phyloP scores from a whole-genome alignment of 495 filamentous ascomycete genomes.

The Daldinia bambusicola region DNA sequence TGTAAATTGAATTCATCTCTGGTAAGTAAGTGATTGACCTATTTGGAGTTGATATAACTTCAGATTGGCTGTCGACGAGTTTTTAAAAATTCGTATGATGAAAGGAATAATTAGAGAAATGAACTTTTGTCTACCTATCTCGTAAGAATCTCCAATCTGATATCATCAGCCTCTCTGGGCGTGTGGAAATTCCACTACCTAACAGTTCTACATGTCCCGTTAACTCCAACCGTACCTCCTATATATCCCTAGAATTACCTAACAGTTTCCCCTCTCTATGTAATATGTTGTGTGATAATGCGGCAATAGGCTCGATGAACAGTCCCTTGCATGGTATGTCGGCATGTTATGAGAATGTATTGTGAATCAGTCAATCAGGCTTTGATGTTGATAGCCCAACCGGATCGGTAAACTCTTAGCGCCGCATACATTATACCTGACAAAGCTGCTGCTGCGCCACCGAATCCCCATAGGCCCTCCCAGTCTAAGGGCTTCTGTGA shows the following conservation, averaged over 20 bases:
- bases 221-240: constrained; percentile 8
- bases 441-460: constrained; percentile 49
- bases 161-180: constrained; percentile 4
- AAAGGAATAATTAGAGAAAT: constrained; percentile 33
- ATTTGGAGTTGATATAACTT: not conserved
- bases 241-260: constrained; percentile 4
- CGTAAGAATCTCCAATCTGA: constrained; percentile 19
- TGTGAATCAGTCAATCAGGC: constrained; percentile 19
- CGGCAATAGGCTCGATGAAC: not conserved
- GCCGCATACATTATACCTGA: constrained; percentile 27
- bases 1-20: too few species aligned
- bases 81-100: constrained; percentile 8
- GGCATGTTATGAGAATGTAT: not conserved
- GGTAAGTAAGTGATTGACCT: too few species aligned
- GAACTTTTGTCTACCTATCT: constrained; percentile 26
- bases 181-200: not conserved
- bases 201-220: not conserved
- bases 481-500: constrained; percentile 39
- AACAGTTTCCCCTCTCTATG: constrained; percentile 4
- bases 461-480: constrained; percentile 50
- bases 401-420: constrained; percentile 39
- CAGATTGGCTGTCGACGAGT: not conserved
- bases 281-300: not conserved
- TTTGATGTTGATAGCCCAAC: constrained; percentile 36
- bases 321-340: not conserved